A percentile compares a stretch with the other conserved stretches of the same genome.
phyloP scores from a whole-genome alignment of 1,284 basidiomycete species.

The Irpex sp. region DNA sequence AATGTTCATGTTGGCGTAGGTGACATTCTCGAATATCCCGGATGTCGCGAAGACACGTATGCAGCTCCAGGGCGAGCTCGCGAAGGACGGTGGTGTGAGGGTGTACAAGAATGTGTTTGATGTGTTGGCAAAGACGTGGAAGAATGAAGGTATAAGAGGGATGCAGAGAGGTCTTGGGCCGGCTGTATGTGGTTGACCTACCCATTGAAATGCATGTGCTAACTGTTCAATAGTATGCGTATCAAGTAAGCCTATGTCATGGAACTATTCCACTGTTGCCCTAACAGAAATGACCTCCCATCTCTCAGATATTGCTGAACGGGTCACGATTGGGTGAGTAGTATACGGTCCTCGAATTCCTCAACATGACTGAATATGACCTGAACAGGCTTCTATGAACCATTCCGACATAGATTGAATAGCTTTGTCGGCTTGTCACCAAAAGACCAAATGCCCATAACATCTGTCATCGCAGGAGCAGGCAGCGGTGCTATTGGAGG shows the following conservation, averaged over 20 bases:
- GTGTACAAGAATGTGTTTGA: constrained; percentile 91
- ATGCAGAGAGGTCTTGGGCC: constrained; percentile 87
- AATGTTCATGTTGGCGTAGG: constrained; percentile 35
- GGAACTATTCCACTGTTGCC: not conserved
- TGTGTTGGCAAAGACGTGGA: constrained; percentile 86
- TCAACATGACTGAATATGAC: not conserved
- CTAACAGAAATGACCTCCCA: not conserved
- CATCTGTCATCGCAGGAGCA: constrained; percentile 82
- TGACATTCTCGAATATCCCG: constrained; percentile 79
- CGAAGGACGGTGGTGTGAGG: constrained; percentile 63
- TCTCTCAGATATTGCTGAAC: constrained; percentile 77
- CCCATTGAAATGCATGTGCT: not conserved
- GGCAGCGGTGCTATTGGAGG: constrained; percentile 88
- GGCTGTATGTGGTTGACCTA: constrained; percentile 57
- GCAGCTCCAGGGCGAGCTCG: constrained; percentile 91
- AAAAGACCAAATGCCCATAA: constrained; percentile 63
- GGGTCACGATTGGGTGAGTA: constrained; percentile 84
- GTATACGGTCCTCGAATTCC: not conserved
- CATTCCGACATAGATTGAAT: constrained; percentile 76
- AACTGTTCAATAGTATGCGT: constrained; percentile 61
- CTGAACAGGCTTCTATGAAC: constrained; percentile 86
- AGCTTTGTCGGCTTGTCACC: constrained; percentile 57
- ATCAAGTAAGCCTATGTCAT: constrained; percentile 56
- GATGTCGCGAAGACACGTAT: constrained; percentile 94
- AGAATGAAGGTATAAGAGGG: constrained; percentile 85